Conservation (phyloP, 345 rosid species). For the Populus pruinosa region DNA sequence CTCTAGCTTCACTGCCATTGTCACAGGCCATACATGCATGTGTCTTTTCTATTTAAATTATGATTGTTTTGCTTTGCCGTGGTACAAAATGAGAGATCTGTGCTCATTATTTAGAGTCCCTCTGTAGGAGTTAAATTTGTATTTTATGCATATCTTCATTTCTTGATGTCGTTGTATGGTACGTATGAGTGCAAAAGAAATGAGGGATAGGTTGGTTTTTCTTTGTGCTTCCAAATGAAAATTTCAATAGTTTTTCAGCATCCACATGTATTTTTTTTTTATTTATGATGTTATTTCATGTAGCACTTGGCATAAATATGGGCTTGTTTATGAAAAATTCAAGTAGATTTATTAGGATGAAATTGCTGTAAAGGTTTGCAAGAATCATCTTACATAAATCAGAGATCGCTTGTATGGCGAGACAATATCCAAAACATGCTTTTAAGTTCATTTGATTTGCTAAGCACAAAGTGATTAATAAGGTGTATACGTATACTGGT, state of each 20-base stretch:
- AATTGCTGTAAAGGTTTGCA: background rate
- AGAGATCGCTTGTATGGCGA: background rate
- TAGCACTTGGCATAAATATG: background rate
- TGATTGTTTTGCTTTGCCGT: background rate
- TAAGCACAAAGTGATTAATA: background rate
- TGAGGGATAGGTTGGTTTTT: background rate
- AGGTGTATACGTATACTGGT: background rate
- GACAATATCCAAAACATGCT: background rate
- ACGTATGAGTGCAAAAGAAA: background rate
- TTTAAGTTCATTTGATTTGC: background rate
- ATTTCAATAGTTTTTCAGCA: too few species aligned
- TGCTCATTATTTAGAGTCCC: too few species aligned
- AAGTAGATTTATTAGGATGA: background rate
- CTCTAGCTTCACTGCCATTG: conserved; percentile 47
- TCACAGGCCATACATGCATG: too few species aligned
- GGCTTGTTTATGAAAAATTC: background rate
- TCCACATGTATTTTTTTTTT: background rate
- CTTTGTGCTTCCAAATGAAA: too few species aligned
- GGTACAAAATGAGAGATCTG: background rate
- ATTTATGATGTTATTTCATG: background rate
- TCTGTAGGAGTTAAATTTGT: background rate
- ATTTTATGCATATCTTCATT: too few species aligned
- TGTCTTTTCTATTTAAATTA: background rate
- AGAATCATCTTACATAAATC: background rate
- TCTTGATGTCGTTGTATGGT: background rate